Percentiles rank a stretch among this genome's conserved stretches.
These are phyloP conservation scores for Fusarium scirpi DNA, from an alignment of 2,329 filamentous ascomycete genomes.

Conservation along the genomic window DNA sequence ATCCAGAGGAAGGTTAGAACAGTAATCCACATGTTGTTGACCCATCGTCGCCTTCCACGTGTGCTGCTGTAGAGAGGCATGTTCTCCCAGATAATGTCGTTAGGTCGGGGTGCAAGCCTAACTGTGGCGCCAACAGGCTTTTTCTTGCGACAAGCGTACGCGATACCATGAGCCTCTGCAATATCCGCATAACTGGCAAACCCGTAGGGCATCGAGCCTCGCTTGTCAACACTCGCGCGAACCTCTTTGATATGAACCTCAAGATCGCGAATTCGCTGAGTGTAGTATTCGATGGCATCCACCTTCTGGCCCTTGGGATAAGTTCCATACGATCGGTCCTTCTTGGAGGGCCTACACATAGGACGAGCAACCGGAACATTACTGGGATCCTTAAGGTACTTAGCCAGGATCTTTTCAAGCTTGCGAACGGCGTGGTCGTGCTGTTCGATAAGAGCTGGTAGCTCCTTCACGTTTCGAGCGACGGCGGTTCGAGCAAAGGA, in stretches of 20 bases:
- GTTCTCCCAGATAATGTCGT: constrained; percentile 97
- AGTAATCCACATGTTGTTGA: constrained; percentile 87
- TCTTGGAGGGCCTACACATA: constrained; percentile 82
- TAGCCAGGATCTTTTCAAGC: constrained; percentile 85
- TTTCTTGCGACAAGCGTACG: constrained; percentile 83
- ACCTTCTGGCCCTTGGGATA: constrained; percentile 79
- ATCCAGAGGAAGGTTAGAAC: constrained; percentile 88
- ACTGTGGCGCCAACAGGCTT: constrained; percentile 83
- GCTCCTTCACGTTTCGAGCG: constrained; percentile 89
- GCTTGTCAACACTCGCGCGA: constrained; percentile 83
- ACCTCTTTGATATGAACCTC: constrained; percentile 88
- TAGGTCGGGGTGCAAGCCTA: constrained; percentile 83
- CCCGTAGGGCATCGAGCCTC: constrained; percentile 89
- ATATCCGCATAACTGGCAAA: constrained; percentile 96
- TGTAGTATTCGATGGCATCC: constrained; percentile 94
- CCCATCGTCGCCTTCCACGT: constrained; percentile 77
- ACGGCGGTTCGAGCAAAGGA: constrained; percentile 84
- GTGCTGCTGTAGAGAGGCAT: constrained; percentile 77
- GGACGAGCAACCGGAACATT: constrained; percentile 82
- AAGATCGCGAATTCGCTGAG: constrained; percentile 83
- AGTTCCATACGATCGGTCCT: constrained; percentile 74
- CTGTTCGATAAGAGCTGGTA: constrained; percentile 86
- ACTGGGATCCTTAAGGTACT: constrained; percentile 89
- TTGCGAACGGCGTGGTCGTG: constrained; percentile 84
- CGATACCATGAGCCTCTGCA: constrained; percentile 86